Conservation (phyloP, 1,139 yeast genomes). For the Wickerhamomyces sp. region DNA sequence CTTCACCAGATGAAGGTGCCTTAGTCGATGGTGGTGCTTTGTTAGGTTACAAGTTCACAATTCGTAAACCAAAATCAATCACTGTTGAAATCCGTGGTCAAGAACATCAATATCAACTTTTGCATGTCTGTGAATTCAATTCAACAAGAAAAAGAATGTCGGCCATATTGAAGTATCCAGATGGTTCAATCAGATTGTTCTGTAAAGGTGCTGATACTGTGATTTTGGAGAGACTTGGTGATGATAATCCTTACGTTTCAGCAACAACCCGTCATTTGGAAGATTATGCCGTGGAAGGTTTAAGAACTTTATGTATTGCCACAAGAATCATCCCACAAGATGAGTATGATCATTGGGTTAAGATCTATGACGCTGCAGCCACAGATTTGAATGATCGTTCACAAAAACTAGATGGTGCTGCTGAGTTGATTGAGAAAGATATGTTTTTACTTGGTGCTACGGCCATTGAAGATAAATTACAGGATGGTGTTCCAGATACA, state of each 20-base stretch:
- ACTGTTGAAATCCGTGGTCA: slow-evolving; percentile 46
- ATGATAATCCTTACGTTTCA: slow-evolving; percentile 73
- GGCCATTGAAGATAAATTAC: slow-evolving; percentile 95
- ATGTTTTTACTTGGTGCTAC: slow-evolving; percentile 89
- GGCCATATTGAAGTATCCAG: slow-evolving; percentile 90
- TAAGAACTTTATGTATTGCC: slow-evolving; percentile 92
- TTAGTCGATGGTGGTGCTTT: slow-evolving; percentile 93
- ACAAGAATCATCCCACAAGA: slow-evolving; percentile 72
- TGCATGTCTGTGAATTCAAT: slow-evolving; percentile 93
- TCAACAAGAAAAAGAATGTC: slow-evolving; percentile 98
- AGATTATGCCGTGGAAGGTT: slow-evolving; percentile 94
- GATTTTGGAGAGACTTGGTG: slow-evolving; percentile 74
- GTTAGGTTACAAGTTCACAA: slow-evolving; percentile 76
- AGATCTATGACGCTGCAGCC: slow-evolving; percentile 69
- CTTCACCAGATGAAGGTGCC: slow-evolving; percentile 99
- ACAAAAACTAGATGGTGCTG: slow-evolving; percentile 74
- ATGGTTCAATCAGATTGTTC: slow-evolving; percentile 81
- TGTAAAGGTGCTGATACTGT: slow-evolving; percentile 99
- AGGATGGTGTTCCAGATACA: slow-evolving; percentile 98
- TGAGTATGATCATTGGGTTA: slow-evolving; percentile 65
- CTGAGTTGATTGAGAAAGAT: slow-evolving; percentile 78
- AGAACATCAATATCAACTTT: slow-evolving; percentile 59
- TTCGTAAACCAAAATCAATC: slow-evolving; percentile 83
- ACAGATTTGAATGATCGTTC: slow-evolving; percentile 74
- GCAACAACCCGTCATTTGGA: slow-evolving; percentile 85